phyloP scores from a whole-genome alignment of 2,329 filamentous ascomycete genomes.

The Beauveria scarabaeidicola region DNA sequence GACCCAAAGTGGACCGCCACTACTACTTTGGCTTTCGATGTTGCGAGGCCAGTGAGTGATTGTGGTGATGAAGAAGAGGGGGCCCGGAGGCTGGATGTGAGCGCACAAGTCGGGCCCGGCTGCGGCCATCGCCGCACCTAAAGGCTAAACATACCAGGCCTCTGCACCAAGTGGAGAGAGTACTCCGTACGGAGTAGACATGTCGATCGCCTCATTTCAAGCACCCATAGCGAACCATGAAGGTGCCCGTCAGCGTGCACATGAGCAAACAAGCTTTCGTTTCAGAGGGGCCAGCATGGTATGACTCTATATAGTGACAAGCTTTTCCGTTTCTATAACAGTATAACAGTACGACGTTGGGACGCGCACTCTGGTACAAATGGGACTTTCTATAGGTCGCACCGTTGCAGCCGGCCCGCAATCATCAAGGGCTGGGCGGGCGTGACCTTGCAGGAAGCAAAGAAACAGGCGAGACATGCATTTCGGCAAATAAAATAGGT shows the following conservation, averaged over 20 bases:
- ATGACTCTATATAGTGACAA: not conserved
- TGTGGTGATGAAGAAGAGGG: not conserved
- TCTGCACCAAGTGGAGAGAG: constrained; percentile 6
- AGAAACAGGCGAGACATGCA: not conserved
- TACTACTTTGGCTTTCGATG: constrained; percentile 3
- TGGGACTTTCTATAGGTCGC: not conserved
- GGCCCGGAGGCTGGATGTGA: not conserved
- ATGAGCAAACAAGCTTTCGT: constrained; percentile 4
- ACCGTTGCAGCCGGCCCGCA: not conserved
- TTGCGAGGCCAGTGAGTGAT: constrained; percentile 4
- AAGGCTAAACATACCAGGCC: not conserved
- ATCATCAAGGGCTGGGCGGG: not conserved
- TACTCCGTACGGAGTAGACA: not conserved
- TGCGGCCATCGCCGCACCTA: constrained; percentile 8
- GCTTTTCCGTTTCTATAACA: not conserved
- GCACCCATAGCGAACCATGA: not conserved
- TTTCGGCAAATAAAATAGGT: not conserved
- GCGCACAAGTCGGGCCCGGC: not conserved
- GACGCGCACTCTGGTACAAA: not conserved
- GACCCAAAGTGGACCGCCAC: constrained; percentile 1
- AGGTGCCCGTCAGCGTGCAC: not conserved
- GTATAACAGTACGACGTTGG: not conserved
- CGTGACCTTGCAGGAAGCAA: not conserved
- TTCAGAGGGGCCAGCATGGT: not conserved
- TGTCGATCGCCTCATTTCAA: not conserved